Percentiles rank a stretch among this genome's conserved stretches.
Evolutionary conservation across 2,329 filamentous ascomycete genomes (phyloP).

Genomic region (Emericellopsis cladophorae): DNA sequence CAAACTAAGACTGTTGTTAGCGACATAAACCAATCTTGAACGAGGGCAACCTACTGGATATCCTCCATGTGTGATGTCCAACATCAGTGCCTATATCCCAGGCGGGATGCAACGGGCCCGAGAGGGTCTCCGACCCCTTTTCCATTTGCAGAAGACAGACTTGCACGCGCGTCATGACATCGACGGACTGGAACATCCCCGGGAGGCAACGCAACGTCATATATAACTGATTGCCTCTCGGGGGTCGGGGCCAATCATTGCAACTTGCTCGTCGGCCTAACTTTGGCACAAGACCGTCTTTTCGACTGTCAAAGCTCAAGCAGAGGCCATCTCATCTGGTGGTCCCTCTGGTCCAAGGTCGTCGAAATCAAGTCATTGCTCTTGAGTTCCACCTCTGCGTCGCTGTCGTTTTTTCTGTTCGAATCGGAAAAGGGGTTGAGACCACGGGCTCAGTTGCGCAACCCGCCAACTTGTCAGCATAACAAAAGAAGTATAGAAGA

Average conservation of each 20-base stretch:
- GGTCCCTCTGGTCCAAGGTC: neutral
- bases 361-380: neutral
- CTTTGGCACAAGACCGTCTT: neutral
- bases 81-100: constrained; percentile 35
- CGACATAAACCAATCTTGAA: neutral
- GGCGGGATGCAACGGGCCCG: neutral
- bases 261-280: neutral
- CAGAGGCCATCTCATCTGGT: neutral
- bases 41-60: constrained; percentile 1
- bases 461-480: constrained; percentile 3
- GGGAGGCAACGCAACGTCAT: neutral
- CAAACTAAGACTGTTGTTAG: neutral
- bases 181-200: neutral
- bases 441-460: constrained; percentile 7
- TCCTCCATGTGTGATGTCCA: constrained; percentile 45
- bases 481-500: neutral
- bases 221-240: neutral
- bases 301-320: neutral
- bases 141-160: neutral
- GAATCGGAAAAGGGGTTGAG: neutral
- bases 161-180: neutral
- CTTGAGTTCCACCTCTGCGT: neutral
- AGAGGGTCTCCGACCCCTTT: neutral
- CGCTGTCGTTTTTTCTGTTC: neutral
- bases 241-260: neutral